Percentiles rank a stretch among this genome's conserved stretches.
Evolutionary conservation across 176 grass and related monocot species (phyloP).

Genomic region (Metroxylon sagu): DNA sequence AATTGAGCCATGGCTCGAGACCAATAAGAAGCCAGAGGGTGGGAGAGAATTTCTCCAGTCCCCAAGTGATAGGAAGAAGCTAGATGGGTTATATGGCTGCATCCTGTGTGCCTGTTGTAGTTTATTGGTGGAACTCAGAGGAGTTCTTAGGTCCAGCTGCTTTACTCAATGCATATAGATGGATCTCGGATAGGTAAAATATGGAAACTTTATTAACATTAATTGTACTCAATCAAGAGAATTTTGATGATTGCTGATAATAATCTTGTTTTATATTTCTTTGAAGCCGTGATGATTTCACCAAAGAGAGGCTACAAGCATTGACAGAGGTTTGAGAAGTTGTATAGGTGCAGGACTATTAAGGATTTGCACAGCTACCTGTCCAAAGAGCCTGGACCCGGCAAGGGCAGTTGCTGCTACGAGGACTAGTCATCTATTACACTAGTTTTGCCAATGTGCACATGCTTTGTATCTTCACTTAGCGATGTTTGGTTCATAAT

Average conservation of each 20-base stretch:
- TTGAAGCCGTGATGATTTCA: slow-evolving; percentile 50
- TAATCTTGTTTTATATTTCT: neutral
- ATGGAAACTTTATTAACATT: neutral
- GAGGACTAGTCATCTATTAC: slow-evolving; percentile 45
- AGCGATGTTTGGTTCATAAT: too few relatives aligned
- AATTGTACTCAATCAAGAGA: too few relatives aligned
- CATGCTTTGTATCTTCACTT: too few relatives aligned
- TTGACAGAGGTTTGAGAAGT: slow-evolving; percentile 46
- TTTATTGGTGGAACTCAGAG: slow-evolving; percentile 86
- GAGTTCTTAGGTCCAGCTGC: slow-evolving; percentile 55
- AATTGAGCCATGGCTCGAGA: slow-evolving; percentile 60
- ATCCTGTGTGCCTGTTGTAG: slow-evolving; percentile 78
- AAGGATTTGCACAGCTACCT: slow-evolving; percentile 64
- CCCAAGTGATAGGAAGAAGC: slow-evolving; percentile 39
- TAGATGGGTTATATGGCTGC: slow-evolving; percentile 82
- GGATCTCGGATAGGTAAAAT: slow-evolving; percentile 43
- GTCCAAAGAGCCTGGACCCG: slow-evolving; percentile 71
- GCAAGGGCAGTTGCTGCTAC: slow-evolving; percentile 44
- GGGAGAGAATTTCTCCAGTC: slow-evolving; percentile 41
- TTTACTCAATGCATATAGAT: slow-evolving; percentile 52
- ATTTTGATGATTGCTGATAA: too few relatives aligned
- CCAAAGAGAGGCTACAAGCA: slow-evolving; percentile 39
- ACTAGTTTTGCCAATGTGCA: neutral
- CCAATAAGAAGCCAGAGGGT: slow-evolving; percentile 4
- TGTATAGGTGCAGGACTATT: slow-evolving; percentile 70